A percentile compares a stretch with the other conserved stretches of the same genome.
Evolutionary conservation across 208 protist species (phyloP).

Genomic region (Acanthamoeba sp.): DNA sequence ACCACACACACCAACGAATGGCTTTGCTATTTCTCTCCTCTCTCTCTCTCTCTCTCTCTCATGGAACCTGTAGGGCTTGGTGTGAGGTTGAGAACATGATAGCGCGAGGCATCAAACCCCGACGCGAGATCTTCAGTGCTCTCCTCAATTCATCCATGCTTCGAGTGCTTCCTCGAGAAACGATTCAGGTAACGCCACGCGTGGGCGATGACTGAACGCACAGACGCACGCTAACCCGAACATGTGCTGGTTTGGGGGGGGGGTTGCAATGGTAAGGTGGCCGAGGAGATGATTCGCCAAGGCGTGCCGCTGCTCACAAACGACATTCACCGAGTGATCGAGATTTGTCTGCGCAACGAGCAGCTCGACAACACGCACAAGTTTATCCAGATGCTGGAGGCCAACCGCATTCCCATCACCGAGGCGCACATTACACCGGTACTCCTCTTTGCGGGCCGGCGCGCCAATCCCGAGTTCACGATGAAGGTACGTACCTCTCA

Average conservation of each 20-base stretch:
- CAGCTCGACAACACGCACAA: background rate
- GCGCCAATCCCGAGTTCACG: constrained; percentile 2
- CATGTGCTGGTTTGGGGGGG: no score
- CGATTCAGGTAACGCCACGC: background rate
- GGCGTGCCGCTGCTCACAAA: background rate
- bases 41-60: no score
- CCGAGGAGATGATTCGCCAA: background rate
- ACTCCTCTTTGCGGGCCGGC: background rate
- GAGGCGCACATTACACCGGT: background rate
- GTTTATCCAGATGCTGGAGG: background rate
- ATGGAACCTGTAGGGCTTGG: no score
- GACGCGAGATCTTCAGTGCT: background rate
- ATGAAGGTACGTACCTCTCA: background rate
- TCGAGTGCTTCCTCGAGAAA: background rate
- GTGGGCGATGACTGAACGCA: no score
- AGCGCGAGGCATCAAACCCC: background rate
- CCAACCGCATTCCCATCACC: background rate
- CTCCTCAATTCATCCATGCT: background rate
- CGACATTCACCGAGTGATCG: background rate
- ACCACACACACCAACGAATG: background rate
- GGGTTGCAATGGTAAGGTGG: background rate
- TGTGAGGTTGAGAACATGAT: background rate
- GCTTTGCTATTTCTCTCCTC: no score
- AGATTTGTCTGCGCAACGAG: constrained; percentile 13
- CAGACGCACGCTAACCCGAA: no score